phyloP scores from a whole-genome alignment of 2,329 filamentous ascomycete species.

The Neopestalotiopsis clavispora region DNA sequence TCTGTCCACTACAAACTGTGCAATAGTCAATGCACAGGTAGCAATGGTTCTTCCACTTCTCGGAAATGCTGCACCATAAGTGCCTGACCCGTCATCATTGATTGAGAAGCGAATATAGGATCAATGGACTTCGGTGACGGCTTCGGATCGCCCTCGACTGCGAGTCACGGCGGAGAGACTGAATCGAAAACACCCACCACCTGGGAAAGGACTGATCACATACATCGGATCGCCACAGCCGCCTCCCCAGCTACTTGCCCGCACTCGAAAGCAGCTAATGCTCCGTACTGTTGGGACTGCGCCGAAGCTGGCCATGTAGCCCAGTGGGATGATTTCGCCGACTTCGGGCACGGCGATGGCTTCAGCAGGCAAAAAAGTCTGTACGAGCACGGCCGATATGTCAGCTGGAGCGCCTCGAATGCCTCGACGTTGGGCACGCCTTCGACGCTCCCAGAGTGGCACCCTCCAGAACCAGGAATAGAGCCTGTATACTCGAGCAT shows the following conservation, averaged over 20 bases:
- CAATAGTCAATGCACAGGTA: neutral
- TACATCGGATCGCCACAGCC: neutral
- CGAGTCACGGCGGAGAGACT: neutral
- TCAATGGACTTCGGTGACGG: neutral
- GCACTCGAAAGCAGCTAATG: neutral
- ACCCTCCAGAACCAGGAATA: constrained; percentile 7
- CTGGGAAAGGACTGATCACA: neutral
- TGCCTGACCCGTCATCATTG: neutral
- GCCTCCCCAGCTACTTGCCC: neutral
- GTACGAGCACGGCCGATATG: too few relatives aligned
- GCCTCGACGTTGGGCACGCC: neutral
- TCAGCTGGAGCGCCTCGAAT: constrained; percentile 4
- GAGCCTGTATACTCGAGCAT: neutral
- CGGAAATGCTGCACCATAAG: neutral
- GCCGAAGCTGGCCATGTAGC: neutral
- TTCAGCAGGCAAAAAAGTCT: neutral
- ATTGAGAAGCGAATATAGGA: neutral
- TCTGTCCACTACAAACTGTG: neutral
- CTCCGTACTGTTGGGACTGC: constrained; percentile 3
- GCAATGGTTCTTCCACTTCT: neutral
- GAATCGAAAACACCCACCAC: neutral
- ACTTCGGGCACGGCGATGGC: neutral
- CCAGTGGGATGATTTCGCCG: neutral
- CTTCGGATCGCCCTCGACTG: neutral
- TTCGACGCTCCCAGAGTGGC: constrained; percentile 7